Percentiles rank a stretch among this genome's conserved stretches.
Evolutionary conservation across 75 land plant species (phyloP).

Genomic region (Larix kaempferi): DNA sequence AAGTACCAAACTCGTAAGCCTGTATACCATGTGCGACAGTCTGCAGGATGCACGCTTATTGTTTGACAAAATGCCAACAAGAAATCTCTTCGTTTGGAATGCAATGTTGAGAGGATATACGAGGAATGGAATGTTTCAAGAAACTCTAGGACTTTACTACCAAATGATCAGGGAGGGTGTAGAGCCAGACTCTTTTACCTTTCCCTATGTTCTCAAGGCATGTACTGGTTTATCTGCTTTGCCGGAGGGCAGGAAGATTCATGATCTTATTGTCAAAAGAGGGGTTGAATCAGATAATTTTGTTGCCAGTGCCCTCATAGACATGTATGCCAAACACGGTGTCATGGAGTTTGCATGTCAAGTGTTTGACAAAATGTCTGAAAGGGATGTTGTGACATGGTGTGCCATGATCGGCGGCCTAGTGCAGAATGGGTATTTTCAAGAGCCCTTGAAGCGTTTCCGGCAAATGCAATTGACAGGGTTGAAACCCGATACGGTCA

Average conservation of each 20-base stretch:
- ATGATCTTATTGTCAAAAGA: conserved; percentile 1
- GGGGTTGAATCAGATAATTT: conserved; percentile 11
- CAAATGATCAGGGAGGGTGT: conserved; percentile 12
- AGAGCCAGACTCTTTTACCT: conserved; percentile 13
- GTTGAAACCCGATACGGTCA: conserved; percentile 22
- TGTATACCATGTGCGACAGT: conserved; percentile 15
- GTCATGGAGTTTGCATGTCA: not conserved
- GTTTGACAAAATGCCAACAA: conserved; percentile 17
- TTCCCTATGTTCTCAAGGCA: conserved; percentile 13
- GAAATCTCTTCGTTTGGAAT: conserved; percentile 19
- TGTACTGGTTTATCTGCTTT: conserved; percentile 4
- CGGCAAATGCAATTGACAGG: conserved; percentile 37
- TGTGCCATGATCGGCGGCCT: conserved; percentile 11
- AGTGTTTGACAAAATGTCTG: conserved; percentile 1
- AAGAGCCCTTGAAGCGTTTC: conserved; percentile 25
- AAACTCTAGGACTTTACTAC: conserved; percentile 7
- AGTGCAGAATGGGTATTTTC: not conserved
- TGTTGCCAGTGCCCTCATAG: conserved; percentile 6
- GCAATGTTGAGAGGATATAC: conserved; percentile 20
- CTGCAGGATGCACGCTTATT: conserved; percentile 21
- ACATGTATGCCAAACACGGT: not conserved
- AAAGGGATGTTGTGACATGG: conserved; percentile 18
- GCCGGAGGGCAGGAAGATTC: conserved; percentile 12
- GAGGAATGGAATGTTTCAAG: not conserved
- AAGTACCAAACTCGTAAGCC: conserved; percentile 6